Percentiles rank a stretch among this genome's conserved stretches.
Conservation (phyloP, 192 early-diverging fungal genomes). For the Thamnidium elegans region DNA sequence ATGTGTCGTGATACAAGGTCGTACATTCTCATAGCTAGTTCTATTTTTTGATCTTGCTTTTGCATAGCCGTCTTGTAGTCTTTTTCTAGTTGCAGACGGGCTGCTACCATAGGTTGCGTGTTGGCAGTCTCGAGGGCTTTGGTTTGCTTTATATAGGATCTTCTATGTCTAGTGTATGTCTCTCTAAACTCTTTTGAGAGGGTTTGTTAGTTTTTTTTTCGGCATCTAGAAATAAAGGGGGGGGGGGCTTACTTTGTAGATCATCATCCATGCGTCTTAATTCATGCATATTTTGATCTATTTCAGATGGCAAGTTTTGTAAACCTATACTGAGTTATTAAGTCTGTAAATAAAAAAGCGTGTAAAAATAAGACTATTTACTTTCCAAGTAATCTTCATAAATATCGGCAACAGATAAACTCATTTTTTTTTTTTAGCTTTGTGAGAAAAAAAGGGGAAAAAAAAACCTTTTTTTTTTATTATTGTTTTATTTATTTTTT, state of each 20-base stretch:
- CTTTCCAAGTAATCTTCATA: slow-evolving; percentile 56
- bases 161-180: slow-evolving; percentile 16
- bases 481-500: no score
- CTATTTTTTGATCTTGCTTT: slow-evolving; percentile 55
- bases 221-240: no score
- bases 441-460: no score
- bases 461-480: no score
- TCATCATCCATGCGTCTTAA: slow-evolving; percentile 48
- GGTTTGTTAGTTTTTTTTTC: slow-evolving; percentile 1
- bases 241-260: slow-evolving; percentile 48
- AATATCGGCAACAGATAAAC: slow-evolving; percentile 42
- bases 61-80: slow-evolving; percentile 47
- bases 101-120: background rate
- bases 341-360: background rate
- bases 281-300: slow-evolving; percentile 53
- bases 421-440: slow-evolving; percentile 15
- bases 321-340: slow-evolving; percentile 34
- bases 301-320: slow-evolving; percentile 52
- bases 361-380: slow-evolving; percentile 15
- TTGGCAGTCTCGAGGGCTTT: background rate
- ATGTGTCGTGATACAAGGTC: slow-evolving; percentile 45
- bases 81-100: slow-evolving; percentile 33
- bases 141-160: slow-evolving; percentile 5
- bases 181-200: slow-evolving; percentile 14
- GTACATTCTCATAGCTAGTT: slow-evolving; percentile 46